These are phyloP conservation scores for Lotmaria passim DNA, from an alignment of 208 protist species.

Conservation along the genomic window DNA sequence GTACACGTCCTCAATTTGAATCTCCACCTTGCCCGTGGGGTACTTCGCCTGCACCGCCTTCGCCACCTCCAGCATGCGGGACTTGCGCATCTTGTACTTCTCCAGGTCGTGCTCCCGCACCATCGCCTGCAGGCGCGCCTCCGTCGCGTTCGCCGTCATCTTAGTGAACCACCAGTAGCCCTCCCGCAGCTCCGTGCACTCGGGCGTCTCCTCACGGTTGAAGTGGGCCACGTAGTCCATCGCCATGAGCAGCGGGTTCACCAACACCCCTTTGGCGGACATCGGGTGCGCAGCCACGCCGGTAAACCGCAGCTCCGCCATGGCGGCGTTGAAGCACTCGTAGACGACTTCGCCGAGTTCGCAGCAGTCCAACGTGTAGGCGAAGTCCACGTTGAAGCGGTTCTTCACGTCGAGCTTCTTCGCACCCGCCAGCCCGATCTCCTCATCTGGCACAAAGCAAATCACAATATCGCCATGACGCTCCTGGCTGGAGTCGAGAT, in stretches of 20 bases:
- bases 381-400: slow-evolving; percentile 86
- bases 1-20: slow-evolving; percentile 74
- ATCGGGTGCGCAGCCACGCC: slow-evolving; percentile 87
- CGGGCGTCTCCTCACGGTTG: slow-evolving; percentile 71
- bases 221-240: slow-evolving; percentile 78
- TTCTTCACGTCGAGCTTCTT: slow-evolving; percentile 76
- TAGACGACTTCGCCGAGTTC: slow-evolving; percentile 85
- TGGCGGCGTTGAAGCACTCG: slow-evolving; percentile 88
- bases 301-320: slow-evolving; percentile 55
- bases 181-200: slow-evolving; percentile 78
- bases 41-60: slow-evolving; percentile 56
- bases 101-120: slow-evolving; percentile 75
- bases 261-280: slow-evolving; percentile 87
- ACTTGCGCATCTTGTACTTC: slow-evolving; percentile 59
- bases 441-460: slow-evolving; percentile 88
- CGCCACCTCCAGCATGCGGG: slow-evolving; percentile 53
- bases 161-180: slow-evolving; percentile 86
- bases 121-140: slow-evolving; percentile 60
- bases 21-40: slow-evolving; percentile 66
- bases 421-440: slow-evolving; percentile 83
- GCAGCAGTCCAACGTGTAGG: slow-evolving; percentile 89
- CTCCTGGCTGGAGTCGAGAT: slow-evolving; percentile 47
- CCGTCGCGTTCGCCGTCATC: slow-evolving; percentile 55
- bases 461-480: slow-evolving; percentile 78
- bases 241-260: slow-evolving; percentile 88